Conservation (phyloP, 345 rosid genomes). For the Cardiospermum halicacabum region DNA sequence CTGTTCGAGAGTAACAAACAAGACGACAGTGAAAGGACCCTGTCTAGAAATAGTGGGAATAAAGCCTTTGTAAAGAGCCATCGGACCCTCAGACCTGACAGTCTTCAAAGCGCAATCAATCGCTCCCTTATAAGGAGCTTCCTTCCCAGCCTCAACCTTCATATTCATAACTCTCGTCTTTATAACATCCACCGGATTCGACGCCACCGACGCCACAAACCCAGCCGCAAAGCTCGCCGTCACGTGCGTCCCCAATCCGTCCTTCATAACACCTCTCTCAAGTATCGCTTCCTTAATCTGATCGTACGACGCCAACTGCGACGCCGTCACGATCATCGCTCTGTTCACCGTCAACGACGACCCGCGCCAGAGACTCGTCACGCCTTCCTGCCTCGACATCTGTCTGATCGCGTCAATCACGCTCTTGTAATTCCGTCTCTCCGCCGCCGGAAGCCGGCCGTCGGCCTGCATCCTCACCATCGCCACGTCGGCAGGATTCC, state of each 20-base stretch:
- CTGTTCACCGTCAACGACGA: conserved; percentile 66
- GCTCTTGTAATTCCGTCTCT: conserved; percentile 66
- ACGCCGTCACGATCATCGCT: conserved; percentile 74
- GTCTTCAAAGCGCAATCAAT: conserved; percentile 68
- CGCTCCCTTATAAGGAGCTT: conserved; percentile 49
- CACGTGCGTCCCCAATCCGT: conserved; percentile 72
- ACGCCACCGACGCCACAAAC: conserved; percentile 70
- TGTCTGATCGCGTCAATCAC: conserved; percentile 59
- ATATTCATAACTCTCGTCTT: conserved; percentile 89
- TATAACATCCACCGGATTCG: conserved; percentile 77
- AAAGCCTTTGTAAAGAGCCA: conserved; percentile 73
- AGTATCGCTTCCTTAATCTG: conserved; percentile 59
- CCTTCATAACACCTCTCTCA: conserved; percentile 40
- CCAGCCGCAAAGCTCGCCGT: conserved; percentile 74
- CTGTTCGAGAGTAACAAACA: conserved; percentile 80
- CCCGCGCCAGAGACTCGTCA: conserved; percentile 73
- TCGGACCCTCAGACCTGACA: conserved; percentile 51
- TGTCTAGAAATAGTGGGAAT: conserved; percentile 77
- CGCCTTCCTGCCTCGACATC: conserved; percentile 63
- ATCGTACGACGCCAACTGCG: conserved; percentile 76
- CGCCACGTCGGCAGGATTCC: conserved; percentile 82
- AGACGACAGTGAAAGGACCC: conserved; percentile 72
- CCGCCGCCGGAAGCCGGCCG: conserved; percentile 54
- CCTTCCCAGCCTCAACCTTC: conserved; percentile 57
- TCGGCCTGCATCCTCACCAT: conserved; percentile 92